These are phyloP conservation scores for Coemansia sp. DNA, from an alignment of 192 early-diverging fungal genomes.

Conservation along the genomic window DNA sequence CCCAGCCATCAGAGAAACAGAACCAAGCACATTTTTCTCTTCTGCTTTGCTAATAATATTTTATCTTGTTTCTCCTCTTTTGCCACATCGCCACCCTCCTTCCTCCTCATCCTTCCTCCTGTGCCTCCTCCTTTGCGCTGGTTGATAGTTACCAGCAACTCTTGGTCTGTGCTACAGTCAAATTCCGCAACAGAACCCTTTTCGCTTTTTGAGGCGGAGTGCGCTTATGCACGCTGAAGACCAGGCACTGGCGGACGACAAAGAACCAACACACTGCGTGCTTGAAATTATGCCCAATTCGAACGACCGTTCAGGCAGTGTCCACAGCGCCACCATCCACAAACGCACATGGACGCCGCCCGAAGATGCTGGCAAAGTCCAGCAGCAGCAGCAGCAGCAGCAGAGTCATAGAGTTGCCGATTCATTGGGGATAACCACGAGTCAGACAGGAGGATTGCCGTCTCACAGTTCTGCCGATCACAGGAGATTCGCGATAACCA, in stretches of 20 bases:
- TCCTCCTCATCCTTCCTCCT: too few species aligned
- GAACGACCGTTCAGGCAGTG: constrained; percentile 6
- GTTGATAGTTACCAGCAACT: not conserved
- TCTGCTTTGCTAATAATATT: too few species aligned
- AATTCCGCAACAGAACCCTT: not conserved
- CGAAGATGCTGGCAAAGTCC: not conserved
- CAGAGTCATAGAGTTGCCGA: not conserved
- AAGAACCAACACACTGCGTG: constrained; percentile 27
- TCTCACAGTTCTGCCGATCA: not conserved
- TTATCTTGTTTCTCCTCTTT: too few species aligned
- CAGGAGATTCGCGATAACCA: not conserved
- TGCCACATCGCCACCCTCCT: too few species aligned
- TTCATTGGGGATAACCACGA: not conserved
- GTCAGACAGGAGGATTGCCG: not conserved
- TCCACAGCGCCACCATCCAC: constrained; percentile 6
- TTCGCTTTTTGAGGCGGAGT: not conserved
- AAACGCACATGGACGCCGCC: not conserved
- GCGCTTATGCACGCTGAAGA: constrained; percentile 32
- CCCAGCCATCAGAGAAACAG: too few species aligned
- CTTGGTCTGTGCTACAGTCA: not conserved
- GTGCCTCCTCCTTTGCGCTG: not conserved
- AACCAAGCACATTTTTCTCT: too few species aligned
- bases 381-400: not conserved
- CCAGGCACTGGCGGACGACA: not conserved
- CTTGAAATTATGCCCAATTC: constrained; percentile 31